phyloP scores from a whole-genome alignment of 2,329 filamentous ascomycete species.

The Ophiostoma piceae region DNA sequence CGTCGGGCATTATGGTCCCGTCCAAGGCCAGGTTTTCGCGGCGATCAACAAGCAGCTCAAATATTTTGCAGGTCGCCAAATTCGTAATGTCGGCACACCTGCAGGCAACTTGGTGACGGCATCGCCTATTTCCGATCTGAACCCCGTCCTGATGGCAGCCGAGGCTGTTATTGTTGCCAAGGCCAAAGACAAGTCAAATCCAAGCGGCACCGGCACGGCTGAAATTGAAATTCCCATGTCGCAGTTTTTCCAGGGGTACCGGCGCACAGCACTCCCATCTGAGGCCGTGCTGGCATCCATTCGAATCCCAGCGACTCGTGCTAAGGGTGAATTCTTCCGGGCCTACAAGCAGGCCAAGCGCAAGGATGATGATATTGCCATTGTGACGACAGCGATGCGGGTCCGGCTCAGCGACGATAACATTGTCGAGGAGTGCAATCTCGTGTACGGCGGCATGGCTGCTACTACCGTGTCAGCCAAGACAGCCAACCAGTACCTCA shows the following conservation, averaged over 20 bases:
- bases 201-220: background rate
- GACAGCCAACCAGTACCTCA: slow-evolving; percentile 65
- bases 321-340: slow-evolving; percentile 75
- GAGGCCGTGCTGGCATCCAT: slow-evolving; percentile 83
- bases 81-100: slow-evolving; percentile 94
- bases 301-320: slow-evolving; percentile 70
- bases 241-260: slow-evolving; percentile 87
- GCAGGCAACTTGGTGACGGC: slow-evolving; percentile 92
- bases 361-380: slow-evolving; percentile 97
- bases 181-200: slow-evolving; percentile 48
- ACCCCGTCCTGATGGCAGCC: slow-evolving; percentile 85
- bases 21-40: slow-evolving; percentile 72
- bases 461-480: slow-evolving; percentile 84
- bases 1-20: slow-evolving; percentile 67
- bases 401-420: slow-evolving; percentile 63
- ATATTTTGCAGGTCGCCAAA: slow-evolving; percentile 92
- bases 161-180: slow-evolving; percentile 77
- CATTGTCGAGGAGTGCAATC: slow-evolving; percentile 64
- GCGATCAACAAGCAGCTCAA: slow-evolving; percentile 90
- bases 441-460: slow-evolving; percentile 95
- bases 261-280: slow-evolving; percentile 71
- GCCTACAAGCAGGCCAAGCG: slow-evolving; percentile 96
- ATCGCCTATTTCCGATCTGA: slow-evolving; percentile 92
- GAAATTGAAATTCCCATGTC: slow-evolving; percentile 86
- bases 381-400: slow-evolving; percentile 82